Evolutionary conservation across 108 stramenopile species (phyloP), one percentile per base, ranked within the genome.

Genomic region (Craspedostauros australis): DNA sequence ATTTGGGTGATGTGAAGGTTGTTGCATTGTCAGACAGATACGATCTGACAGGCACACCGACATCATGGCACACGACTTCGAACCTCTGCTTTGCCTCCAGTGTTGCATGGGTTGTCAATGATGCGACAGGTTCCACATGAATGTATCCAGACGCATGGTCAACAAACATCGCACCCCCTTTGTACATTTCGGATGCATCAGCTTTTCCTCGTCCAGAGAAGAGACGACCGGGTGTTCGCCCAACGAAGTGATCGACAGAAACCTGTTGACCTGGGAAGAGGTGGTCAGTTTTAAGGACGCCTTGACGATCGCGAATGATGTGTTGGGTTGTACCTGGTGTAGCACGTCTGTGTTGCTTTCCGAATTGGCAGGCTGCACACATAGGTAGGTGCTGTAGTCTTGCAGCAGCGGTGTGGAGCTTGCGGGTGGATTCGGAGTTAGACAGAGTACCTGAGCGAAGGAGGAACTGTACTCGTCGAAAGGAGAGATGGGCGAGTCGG

Each of bases 101-200:
- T 0, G 68, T 65, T 34, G 53, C 65, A n/a, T 70, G 40, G n/a
- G 60, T 18, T 0, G 49, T 57, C 1, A 68, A 36, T 25, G 48
- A 33, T 3, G 40, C 36, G 45, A 69, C 71, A 27, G 61, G 46
- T 0, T 59, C 31, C 23, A 69, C 51, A 22, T 51, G 64, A 16
- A 77, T 30, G 30, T 30, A 57, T n/a, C 37, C 48, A 30, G 61
- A 46, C 4, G 64, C 75, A 38, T 76, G 73, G 47, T 77, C 69
- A 6, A 74, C 68, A 63, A 82, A 77, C 33, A 67, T 60, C 2
- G 62, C 46, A 19, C 66, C 70, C 4, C 68, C 68, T 44, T 5
- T 18, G 48, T 57, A 72, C 38, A 48, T 19, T 18, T 57, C 25
- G 4, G 23, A 46, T 1, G 19, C 31, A 7, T 37, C 20, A 45